Conservation (phyloP, 495 filamentous ascomycete species). For the Podospora appendiculata region DNA sequence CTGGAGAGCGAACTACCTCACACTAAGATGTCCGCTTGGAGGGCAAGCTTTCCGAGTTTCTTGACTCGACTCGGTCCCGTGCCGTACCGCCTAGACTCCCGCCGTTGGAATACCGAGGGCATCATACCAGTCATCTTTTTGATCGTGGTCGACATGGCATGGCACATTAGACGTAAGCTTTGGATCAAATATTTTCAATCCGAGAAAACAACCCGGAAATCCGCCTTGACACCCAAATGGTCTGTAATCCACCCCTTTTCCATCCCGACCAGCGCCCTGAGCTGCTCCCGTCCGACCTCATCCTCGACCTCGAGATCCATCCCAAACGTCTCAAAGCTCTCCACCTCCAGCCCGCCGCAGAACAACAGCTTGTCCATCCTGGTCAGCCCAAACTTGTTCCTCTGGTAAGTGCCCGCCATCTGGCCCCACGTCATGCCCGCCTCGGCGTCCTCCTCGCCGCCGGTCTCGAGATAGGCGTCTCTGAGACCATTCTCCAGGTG, state of each 20-base stretch:
- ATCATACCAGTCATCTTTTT: no score
- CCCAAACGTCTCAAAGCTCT: conserved; percentile 36
- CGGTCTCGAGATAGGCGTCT: conserved; percentile 46
- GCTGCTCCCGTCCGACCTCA: conserved; percentile 1
- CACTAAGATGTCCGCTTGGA: no score
- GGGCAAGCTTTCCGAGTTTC: no score
- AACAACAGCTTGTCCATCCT: conserved; percentile 47
- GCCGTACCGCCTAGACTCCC: no score
- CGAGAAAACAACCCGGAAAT: conserved; percentile 2
- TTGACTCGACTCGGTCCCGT: no score
- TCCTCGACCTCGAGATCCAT: conserved; percentile 17
- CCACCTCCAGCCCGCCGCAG: conserved; percentile 20
- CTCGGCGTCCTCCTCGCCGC: conserved; percentile 40
- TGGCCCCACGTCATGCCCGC: conserved; percentile 51
- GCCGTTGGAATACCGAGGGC: no score
- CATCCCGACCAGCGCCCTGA: not conserved
- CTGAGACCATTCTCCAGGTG: conserved; percentile 36
- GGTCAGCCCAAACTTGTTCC: conserved; percentile 32
- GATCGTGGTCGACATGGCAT: no score
- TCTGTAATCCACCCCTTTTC: conserved; percentile 21
- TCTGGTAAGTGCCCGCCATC: conserved; percentile 27
- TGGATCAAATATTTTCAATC: no score
- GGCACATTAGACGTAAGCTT: no score
- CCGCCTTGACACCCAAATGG: conserved; percentile 17
- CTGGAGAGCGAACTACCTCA: no score